phyloP scores from a whole-genome alignment of 2,329 filamentous ascomycete species.

The Ophiostoma himal-ulmi region DNA sequence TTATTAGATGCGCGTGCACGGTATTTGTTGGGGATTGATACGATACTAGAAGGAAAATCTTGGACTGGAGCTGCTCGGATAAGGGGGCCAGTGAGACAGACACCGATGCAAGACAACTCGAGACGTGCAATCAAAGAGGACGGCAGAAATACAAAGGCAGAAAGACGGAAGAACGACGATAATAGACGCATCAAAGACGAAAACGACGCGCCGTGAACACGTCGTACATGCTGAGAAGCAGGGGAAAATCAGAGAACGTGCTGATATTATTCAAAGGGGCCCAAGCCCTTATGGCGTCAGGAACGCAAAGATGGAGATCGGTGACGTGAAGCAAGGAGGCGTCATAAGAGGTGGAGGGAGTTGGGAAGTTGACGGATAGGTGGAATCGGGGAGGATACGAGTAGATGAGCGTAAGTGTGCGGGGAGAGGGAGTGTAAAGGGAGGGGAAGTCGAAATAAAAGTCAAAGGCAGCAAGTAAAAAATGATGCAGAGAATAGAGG shows the following conservation, averaged over 20 bases:
- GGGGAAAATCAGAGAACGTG: neutral
- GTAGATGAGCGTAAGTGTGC: neutral
- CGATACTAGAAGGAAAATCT: neutral
- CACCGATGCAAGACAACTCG: neutral
- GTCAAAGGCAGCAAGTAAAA: neutral
- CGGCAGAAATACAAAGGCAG: neutral
- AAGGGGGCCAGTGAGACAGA: neutral
- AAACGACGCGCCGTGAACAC: neutral
- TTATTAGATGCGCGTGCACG: neutral
- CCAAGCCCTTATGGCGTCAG: neutral
- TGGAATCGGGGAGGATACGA: neutral
- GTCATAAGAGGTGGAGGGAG: neutral
- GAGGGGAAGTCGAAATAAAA: constrained; percentile 2
- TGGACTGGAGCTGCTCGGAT: neutral
- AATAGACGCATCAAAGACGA: neutral
- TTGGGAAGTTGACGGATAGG: neutral
- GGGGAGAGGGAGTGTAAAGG: neutral
- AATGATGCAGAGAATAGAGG: neutral
- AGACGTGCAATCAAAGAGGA: neutral
- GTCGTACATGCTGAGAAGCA: neutral
- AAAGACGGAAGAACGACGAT: neutral
- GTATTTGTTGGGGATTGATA: neutral
- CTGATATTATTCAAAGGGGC: neutral
- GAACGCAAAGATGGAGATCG: neutral
- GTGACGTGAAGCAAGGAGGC: constrained; percentile 6